Conservation (phyloP, 2,329 filamentous ascomycete species). For the Botrytis byssoidea region DNA sequence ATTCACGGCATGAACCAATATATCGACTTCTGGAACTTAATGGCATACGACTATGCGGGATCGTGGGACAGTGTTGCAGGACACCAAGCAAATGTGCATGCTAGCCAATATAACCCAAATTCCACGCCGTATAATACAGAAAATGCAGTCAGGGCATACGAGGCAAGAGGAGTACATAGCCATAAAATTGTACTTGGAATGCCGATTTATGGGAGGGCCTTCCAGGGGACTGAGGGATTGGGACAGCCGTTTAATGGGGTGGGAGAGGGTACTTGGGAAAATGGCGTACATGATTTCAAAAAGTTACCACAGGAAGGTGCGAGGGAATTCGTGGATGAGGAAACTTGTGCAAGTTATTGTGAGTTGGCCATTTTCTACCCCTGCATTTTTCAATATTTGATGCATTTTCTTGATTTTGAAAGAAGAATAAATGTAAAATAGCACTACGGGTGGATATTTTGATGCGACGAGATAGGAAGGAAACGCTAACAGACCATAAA, state of each 20-base stretch:
- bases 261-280: slow-evolving; percentile 80
- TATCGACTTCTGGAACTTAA: slow-evolving; percentile 76
- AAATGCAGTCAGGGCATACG: slow-evolving; percentile 70
- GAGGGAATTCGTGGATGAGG: slow-evolving; percentile 61
- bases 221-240: slow-evolving; percentile 72
- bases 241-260: slow-evolving; percentile 69
- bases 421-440: not conserved
- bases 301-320: slow-evolving; percentile 69
- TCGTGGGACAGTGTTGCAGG: slow-evolving; percentile 72
- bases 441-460: not conserved
- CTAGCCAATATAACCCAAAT: slow-evolving; percentile 53
- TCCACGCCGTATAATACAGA: slow-evolving; percentile 78
- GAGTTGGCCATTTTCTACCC: not conserved
- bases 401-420: not conserved
- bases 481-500: not conserved
- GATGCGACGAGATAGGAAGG: not conserved
- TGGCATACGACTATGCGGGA: slow-evolving; percentile 88
- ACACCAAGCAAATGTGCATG: slow-evolving; percentile 79
- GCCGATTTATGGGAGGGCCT: slow-evolving; percentile 88
- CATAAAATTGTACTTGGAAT: slow-evolving; percentile 84
- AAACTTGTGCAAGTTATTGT: slow-evolving; percentile 71
- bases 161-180: slow-evolving; percentile 58
- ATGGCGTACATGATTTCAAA: slow-evolving; percentile 87
- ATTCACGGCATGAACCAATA: slow-evolving; percentile 62
- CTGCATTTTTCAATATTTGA: not conserved